These are phyloP conservation scores for Phytopythium sindhum DNA, from an alignment of 352 stramenopile species.

Conservation along the genomic window DNA sequence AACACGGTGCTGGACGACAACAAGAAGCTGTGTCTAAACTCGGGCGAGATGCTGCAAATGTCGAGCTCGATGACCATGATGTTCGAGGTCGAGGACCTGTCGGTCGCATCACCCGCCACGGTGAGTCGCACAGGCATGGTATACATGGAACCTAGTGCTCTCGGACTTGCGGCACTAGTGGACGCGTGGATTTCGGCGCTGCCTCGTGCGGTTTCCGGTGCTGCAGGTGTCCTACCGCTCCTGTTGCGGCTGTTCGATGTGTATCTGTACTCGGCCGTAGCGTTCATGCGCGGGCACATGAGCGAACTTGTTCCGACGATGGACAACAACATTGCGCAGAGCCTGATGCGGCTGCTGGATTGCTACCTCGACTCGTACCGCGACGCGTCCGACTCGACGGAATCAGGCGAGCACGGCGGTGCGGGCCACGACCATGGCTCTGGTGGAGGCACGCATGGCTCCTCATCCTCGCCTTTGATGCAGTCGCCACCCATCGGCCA, in stretches of 20 bases:
- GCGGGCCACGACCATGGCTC: background rate
- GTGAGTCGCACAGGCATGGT: slow-evolving; percentile 94
- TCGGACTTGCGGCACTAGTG: slow-evolving; percentile 86
- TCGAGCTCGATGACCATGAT: slow-evolving; percentile 96
- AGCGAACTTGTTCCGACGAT: slow-evolving; percentile 90
- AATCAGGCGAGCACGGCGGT: background rate
- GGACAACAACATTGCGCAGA: slow-evolving; percentile 92
- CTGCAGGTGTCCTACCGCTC: slow-evolving; percentile 22
- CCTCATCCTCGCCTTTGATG: slow-evolving; percentile 6
- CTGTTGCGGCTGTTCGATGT: slow-evolving; percentile 87
- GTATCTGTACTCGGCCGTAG: slow-evolving; percentile 86
- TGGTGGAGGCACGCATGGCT: background rate
- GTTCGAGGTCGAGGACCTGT: slow-evolving; percentile 95
- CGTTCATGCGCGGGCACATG: slow-evolving; percentile 86
- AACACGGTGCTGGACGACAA: slow-evolving; percentile 97
- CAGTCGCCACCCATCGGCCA: slow-evolving; percentile 36
- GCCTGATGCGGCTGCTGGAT: slow-evolving; percentile 92
- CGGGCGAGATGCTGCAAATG: slow-evolving; percentile 94
- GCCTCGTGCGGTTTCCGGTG: slow-evolving; percentile 19
- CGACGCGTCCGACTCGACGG: slow-evolving; percentile 30
- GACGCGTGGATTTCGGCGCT: slow-evolving; percentile 84
- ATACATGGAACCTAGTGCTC: slow-evolving; percentile 93
- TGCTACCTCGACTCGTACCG: slow-evolving; percentile 81
- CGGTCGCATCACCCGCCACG: slow-evolving; percentile 91
- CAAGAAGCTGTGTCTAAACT: slow-evolving; percentile 94